Conservation (phyloP, 106 monocot species). For the Gastrodia elata region DNA sequence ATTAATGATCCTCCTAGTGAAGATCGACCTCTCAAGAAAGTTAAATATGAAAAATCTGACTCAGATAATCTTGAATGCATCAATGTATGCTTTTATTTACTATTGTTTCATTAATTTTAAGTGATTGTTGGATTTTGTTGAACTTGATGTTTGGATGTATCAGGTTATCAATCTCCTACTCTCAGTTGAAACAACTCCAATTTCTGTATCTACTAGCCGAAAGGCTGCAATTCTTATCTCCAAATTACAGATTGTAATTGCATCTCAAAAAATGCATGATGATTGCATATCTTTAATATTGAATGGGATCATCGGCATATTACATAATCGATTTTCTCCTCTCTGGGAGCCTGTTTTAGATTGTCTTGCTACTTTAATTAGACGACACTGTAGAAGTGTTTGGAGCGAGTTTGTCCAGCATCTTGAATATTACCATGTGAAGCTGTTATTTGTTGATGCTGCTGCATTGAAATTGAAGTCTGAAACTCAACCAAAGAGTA, state of each 20-base stretch:
- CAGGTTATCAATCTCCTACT: slow-evolving; percentile 70
- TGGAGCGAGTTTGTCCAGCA: slow-evolving; percentile 47
- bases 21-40: slow-evolving; percentile 56
- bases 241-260: slow-evolving; percentile 51
- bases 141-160: slow-evolving; percentile 4
- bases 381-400: slow-evolving; percentile 33
- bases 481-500: slow-evolving; percentile 33
- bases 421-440: slow-evolving; percentile 36
- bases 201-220: slow-evolving; percentile 51
- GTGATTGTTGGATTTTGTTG: not conserved
- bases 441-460: slow-evolving; percentile 21
- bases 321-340: slow-evolving; percentile 58
- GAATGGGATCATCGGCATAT: slow-evolving; percentile 69
- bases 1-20: slow-evolving; percentile 22
- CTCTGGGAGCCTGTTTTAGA: slow-evolving; percentile 62
- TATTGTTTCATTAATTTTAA: not conserved
- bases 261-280: slow-evolving; percentile 37
- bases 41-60: slow-evolving; percentile 43
- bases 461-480: slow-evolving; percentile 10
- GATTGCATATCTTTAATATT: slow-evolving; percentile 56
- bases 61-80: slow-evolving; percentile 19
- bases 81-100: slow-evolving; percentile 39
- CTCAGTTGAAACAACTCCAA: slow-evolving; percentile 49
- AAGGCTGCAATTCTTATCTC: slow-evolving; percentile 43
- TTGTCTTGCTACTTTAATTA: slow-evolving; percentile 46